phyloP scores from a whole-genome alignment of 306 rosid genomes.

The Morella rubra region DNA sequence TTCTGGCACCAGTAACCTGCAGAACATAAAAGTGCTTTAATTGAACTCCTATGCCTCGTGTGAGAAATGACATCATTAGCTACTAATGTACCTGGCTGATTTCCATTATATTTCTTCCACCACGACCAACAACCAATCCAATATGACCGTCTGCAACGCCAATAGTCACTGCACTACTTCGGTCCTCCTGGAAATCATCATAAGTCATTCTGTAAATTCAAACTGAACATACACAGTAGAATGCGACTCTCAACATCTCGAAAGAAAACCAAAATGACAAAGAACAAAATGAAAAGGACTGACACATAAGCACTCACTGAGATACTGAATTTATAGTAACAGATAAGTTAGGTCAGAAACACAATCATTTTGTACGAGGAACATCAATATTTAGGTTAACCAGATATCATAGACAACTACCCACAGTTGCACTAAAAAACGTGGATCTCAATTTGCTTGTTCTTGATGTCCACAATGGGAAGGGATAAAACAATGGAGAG shows the following conservation, averaged over 20 bases:
- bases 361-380: background rate
- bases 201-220: slow-evolving; percentile 19
- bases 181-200: slow-evolving; percentile 78
- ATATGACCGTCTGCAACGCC: slow-evolving; percentile 87
- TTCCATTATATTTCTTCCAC: slow-evolving; percentile 89
- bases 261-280: background rate
- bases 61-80: slow-evolving; percentile 12
- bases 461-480: background rate
- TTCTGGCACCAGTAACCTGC: slow-evolving; percentile 95
- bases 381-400: background rate
- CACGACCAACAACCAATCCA: slow-evolving; percentile 98
- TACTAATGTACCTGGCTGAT: slow-evolving; percentile 79
- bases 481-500: background rate
- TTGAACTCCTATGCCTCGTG: slow-evolving; percentile 18
- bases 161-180: slow-evolving; percentile 75
- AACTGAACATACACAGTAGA: background rate
- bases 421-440: background rate
- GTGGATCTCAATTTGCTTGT: background rate
- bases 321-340: background rate
- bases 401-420: background rate
- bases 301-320: background rate
- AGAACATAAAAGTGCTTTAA: slow-evolving; percentile 26
- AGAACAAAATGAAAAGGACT: background rate
- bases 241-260: background rate
- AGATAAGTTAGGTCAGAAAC: background rate